A percentile compares a stretch with the other conserved stretches of the same genome.
phyloP scores from a whole-genome alignment of 2,329 filamentous ascomycete species.

The Trichoderma sp. region DNA sequence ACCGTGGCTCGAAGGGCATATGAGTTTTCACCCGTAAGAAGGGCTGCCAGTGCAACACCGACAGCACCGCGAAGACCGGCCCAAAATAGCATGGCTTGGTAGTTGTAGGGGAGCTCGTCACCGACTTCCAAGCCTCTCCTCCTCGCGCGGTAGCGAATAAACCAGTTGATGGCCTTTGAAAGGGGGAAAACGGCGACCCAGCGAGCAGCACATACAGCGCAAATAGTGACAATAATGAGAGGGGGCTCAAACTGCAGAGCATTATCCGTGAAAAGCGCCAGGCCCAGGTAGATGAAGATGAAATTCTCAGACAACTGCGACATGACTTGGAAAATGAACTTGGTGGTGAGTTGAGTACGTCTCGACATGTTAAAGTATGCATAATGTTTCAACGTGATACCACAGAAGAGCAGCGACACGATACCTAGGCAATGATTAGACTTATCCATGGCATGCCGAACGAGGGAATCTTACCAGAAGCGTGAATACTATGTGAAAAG shows the following conservation, averaged over 20 bases:
- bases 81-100: constrained; percentile 99
- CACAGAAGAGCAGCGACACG: constrained; percentile 93
- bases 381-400: constrained; percentile 97
- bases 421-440: constrained; percentile 61
- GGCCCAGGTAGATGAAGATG: constrained; percentile 97
- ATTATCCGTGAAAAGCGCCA: constrained; percentile 90
- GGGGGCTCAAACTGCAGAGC: constrained; percentile 88
- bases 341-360: constrained; percentile 93
- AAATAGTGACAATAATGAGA: constrained; percentile 87
- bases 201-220: constrained; percentile 87
- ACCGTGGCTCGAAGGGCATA: constrained; percentile 88
- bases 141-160: constrained; percentile 81
- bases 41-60: constrained; percentile 88
- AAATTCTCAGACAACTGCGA: constrained; percentile 98
- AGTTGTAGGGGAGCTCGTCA: constrained; percentile 89
- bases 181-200: constrained; percentile 95
- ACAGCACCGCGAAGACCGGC: constrained; percentile 93
- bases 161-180: constrained; percentile 85
- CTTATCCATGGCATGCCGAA: background rate
- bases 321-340: constrained; percentile 93
- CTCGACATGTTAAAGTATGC: constrained; percentile 99
- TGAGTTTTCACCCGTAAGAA: constrained; percentile 77
- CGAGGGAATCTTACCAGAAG: constrained; percentile 71
- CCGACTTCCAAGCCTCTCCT: constrained; percentile 70
- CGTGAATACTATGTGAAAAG: constrained; percentile 91